Evolutionary conservation across 2,329 filamentous ascomycete species (phyloP).

Genomic region (Nemania diffusa): DNA sequence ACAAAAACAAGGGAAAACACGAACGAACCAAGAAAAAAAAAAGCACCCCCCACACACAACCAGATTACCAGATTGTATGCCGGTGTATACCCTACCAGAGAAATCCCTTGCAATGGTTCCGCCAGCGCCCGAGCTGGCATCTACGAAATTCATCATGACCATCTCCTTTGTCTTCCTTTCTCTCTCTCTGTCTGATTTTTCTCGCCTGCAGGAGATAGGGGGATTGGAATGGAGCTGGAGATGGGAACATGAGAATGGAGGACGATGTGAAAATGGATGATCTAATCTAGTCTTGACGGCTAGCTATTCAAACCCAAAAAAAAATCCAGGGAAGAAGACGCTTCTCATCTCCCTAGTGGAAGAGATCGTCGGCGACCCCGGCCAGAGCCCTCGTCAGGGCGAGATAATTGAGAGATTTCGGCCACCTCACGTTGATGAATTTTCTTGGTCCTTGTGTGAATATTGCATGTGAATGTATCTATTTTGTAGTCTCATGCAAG

Average conservation of each 20-base stretch:
- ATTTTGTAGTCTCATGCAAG: neutral
- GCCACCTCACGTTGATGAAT: conserved; percentile 38
- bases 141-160: conserved; percentile 24
- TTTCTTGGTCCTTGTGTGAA: conserved; percentile 7
- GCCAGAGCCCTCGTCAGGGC: conserved; percentile 42
- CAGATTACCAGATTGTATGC: conserved; percentile 29
- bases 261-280: conserved; percentile 34
- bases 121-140: conserved; percentile 37
- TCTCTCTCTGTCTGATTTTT: conserved; percentile 20
- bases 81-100: conserved; percentile 12
- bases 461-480: conserved; percentile 15
- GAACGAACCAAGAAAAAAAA: conserved; percentile 27
- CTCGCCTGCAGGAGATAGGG: neutral
- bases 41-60: conserved; percentile 18
- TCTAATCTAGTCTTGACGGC: conserved; percentile 34
- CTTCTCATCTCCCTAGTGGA: conserved; percentile 21
- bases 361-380: conserved; percentile 30
- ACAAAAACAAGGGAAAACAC: conserved; percentile 31
- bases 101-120: conserved; percentile 38
- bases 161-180: conserved; percentile 13
- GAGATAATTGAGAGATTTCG: conserved; percentile 45
- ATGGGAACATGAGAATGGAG: conserved; percentile 21
- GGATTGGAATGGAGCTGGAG: conserved; percentile 7
- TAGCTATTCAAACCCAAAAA: conserved; percentile 34
- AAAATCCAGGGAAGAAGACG: conserved; percentile 33